Percentiles rank a stretch among this genome's conserved stretches.
phyloP scores from a whole-genome alignment of 2,329 filamentous ascomycete genomes.

The Periconia sp. region DNA sequence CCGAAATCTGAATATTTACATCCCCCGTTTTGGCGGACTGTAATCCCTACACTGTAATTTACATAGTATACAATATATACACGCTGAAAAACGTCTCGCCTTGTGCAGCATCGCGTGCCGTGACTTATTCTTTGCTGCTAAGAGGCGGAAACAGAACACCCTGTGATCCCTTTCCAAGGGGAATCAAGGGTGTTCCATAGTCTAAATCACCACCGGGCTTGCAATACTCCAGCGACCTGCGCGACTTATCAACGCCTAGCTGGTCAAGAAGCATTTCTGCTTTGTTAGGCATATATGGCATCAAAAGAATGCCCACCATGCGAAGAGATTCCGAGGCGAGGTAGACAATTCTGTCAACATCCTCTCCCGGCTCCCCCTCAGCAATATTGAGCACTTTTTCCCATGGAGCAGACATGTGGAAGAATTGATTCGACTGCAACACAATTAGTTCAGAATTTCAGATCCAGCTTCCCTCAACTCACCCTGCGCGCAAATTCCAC shows the following conservation, averaged over 20 bases:
- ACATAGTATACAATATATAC: too few relatives aligned
- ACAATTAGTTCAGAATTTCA: conserved; percentile 3
- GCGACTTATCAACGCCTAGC: conserved; percentile 67
- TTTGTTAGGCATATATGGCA: conserved; percentile 88
- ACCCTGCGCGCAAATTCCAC: conserved; percentile 31
- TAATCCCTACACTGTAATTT: too few relatives aligned
- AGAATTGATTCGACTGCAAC: conserved; percentile 64
- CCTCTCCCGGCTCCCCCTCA: conserved; percentile 31
- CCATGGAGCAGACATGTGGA: conserved; percentile 73
- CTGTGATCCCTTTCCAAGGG: conserved; percentile 46
- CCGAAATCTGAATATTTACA: too few relatives aligned
- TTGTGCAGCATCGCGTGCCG: too few relatives aligned
- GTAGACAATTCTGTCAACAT: conserved; percentile 60
- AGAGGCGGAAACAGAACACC: conserved; percentile 52
- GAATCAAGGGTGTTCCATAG: conserved; percentile 62
- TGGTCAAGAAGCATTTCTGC: conserved; percentile 71
- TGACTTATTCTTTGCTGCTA: conserved; percentile 20
- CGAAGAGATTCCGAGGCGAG: conserved; percentile 74
- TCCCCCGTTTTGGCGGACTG: too few relatives aligned
- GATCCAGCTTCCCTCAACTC: conserved; percentile 11
- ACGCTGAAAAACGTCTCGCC: too few relatives aligned
- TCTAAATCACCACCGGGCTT: conserved; percentile 63
- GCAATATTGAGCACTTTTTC: conserved; percentile 46
- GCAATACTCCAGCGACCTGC: conserved; percentile 66
- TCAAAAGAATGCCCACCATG: conserved; percentile 78